Conservation (phyloP, 371 early-diverging fungal genomes). For the Mucor irregularis region DNA sequence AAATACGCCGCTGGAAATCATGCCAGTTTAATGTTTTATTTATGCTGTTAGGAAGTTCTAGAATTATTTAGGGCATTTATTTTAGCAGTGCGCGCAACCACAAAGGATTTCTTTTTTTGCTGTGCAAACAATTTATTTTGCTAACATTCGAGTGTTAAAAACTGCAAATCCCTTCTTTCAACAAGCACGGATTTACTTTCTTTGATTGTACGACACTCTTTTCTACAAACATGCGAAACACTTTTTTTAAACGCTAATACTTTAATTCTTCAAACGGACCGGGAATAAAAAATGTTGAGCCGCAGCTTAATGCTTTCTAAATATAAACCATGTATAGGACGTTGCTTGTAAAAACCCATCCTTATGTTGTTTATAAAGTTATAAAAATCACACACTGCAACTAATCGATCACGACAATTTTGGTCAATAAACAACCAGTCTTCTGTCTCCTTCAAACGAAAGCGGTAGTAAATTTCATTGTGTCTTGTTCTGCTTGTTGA, state of each 20-base stretch:
- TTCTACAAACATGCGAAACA: neutral
- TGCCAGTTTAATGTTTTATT: neutral
- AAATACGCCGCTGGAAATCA: too few relatives aligned
- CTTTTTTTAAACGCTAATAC: neutral
- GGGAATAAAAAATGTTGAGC: constrained; percentile 5
- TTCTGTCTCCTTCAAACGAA: constrained; percentile 17
- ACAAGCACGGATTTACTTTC: too few relatives aligned
- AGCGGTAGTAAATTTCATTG: constrained; percentile 5
- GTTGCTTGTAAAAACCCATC: constrained; percentile 48
- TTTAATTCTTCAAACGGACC: neutral
- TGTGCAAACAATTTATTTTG: too few relatives aligned
- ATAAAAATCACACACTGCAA: constrained; percentile 89
- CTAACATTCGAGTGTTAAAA: too few relatives aligned
- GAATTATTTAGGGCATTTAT: neutral
- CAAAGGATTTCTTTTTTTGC: too few relatives aligned
- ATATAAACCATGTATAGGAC: neutral
- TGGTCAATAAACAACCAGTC: constrained; percentile 21
- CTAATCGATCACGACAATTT: constrained; percentile 68
- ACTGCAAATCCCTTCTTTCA: too few relatives aligned
- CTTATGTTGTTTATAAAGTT: constrained; percentile 81
- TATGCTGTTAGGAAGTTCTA: too few relatives aligned
- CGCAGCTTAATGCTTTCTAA: constrained; percentile 1
- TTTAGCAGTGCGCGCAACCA: too few relatives aligned
- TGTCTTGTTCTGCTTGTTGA: neutral
- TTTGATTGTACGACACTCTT: too few relatives aligned